Conservation (phyloP, 2,329 filamentous ascomycete species). For the Exophiala sp. region DNA sequence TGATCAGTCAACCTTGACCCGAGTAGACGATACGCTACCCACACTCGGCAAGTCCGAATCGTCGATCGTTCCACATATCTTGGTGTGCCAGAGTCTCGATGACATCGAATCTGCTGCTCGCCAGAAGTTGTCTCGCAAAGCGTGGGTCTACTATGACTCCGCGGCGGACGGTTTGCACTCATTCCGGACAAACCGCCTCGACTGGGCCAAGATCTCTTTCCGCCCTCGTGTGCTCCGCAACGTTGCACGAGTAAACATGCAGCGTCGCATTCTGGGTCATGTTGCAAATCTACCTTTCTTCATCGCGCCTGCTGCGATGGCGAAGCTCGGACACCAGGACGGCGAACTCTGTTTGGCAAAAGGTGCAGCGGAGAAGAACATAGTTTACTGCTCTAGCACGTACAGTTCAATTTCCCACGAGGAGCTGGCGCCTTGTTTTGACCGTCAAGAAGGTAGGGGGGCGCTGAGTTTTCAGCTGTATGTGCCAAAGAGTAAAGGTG, state of each 20-base stretch:
- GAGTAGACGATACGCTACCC: too few relatives aligned
- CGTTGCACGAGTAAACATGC: slow-evolving; percentile 26
- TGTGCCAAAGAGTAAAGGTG: too few relatives aligned
- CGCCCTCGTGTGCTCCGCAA: slow-evolving; percentile 45
- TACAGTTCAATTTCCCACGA: too few relatives aligned
- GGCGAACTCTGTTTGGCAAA: slow-evolving; percentile 36
- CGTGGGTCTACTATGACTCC: slow-evolving; percentile 4
- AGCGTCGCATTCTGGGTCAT: slow-evolving; percentile 33
- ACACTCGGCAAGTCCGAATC: too few relatives aligned
- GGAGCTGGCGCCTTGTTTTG: too few relatives aligned
- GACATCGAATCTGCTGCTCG: slow-evolving; percentile 9
- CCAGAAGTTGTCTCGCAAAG: neutral
- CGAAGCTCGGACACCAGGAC: slow-evolving; percentile 33
- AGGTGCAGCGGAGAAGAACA: slow-evolving; percentile 28
- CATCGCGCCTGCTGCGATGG: slow-evolving; percentile 36
- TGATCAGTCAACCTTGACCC: slow-evolving; percentile 36
- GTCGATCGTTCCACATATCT: neutral
- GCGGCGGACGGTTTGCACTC: slow-evolving; percentile 15
- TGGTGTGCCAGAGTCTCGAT: slow-evolving; percentile 7
- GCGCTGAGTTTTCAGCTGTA: too few relatives aligned
- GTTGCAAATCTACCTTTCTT: slow-evolving; percentile 35
- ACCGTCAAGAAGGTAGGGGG: too few relatives aligned
- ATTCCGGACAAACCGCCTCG: slow-evolving; percentile 16
- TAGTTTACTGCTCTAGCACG: too few relatives aligned
- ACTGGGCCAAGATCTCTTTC: slow-evolving; percentile 28